Evolutionary conservation across 2,329 filamentous ascomycete genomes (phyloP), one percentile per base, ranked within the genome.

Genomic region (Neocatenulostroma microsporum): DNA sequence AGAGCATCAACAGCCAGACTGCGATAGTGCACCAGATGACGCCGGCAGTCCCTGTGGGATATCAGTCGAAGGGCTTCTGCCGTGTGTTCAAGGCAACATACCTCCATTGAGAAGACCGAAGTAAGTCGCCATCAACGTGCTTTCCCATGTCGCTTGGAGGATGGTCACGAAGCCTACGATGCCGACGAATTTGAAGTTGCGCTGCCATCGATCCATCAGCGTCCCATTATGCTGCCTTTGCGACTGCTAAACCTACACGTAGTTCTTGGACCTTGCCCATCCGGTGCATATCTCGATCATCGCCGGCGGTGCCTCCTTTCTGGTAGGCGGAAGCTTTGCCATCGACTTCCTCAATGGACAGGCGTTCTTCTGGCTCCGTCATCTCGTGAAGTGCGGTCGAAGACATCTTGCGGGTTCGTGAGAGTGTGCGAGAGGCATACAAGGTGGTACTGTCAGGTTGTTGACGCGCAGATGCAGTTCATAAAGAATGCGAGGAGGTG

Each of bases 141-240:
- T 62, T 50, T 76, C 73, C 73, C 72, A 76, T 0, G 72, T 73
- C 32, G 67, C 66, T 47, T 73, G 65, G 23, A 72, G 60, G 15
- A 70, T 68, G 42, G 68, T 69, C n/a, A 67, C 65, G 41, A 74
- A 73, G 5, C 69, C 69, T 10, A 74, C 58, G 20, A 71, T 73
- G 3, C 65, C 66, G 37, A 69, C 46, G 47, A 69, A 68, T 8
- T 64, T 61, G 46, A 73, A 74, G 50, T 68, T 70, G 31, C 31
- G 31, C 31, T 34, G n/a, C 8, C 23, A n/a, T 24, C n/a, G 23
- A n/a, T 34, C 21, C 31, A 3, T 21, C 15, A 9, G n/a, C 18
- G 31, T 49, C 24, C 32, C 46, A 46, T 24, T 53, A 47, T 5
- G 51, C 46, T 21, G 53, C n/a, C n/a, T n/a, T n/a, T n/a, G n/a